Conservation (phyloP, 2,329 filamentous ascomycete genomes). For the Furcasterigmium sp. region DNA sequence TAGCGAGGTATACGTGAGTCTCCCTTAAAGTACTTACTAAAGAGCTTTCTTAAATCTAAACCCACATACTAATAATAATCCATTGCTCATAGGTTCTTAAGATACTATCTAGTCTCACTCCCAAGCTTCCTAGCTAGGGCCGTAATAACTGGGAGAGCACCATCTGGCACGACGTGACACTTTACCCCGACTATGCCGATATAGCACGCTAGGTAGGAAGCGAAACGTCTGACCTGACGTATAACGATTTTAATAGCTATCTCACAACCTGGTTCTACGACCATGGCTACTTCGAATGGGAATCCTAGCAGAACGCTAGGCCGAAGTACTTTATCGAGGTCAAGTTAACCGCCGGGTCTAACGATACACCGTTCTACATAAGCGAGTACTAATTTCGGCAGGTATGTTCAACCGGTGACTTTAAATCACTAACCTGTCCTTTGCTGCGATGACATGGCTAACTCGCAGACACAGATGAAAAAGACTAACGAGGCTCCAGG, state of each 20-base stretch:
- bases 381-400: conserved; percentile 36
- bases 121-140: conserved; percentile 25
- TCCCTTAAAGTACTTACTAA: no score
- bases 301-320: conserved; percentile 17
- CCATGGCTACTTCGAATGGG: conserved; percentile 22
- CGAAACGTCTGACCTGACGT: conserved; percentile 43
- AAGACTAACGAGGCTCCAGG: background rate
- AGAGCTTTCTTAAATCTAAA: no score
- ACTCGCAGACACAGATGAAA: background rate
- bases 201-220: conserved; percentile 30
- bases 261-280: conserved; percentile 28
- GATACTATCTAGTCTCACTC: conserved; percentile 23
- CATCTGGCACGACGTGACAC: conserved; percentile 33
- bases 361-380: conserved; percentile 38
- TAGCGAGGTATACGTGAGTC: conserved; percentile 15
- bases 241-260: conserved; percentile 26
- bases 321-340: conserved; percentile 45
- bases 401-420: conserved; percentile 20
- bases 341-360: conserved; percentile 36
- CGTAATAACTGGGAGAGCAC: conserved; percentile 41
- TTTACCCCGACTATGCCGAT: conserved; percentile 32
- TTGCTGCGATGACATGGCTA: no score
- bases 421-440: background rate
- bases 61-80: background rate
- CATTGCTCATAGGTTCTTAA: conserved; percentile 31